Conservation (phyloP, 495 filamentous ascomycete species). For the Penicillium taxi region DNA sequence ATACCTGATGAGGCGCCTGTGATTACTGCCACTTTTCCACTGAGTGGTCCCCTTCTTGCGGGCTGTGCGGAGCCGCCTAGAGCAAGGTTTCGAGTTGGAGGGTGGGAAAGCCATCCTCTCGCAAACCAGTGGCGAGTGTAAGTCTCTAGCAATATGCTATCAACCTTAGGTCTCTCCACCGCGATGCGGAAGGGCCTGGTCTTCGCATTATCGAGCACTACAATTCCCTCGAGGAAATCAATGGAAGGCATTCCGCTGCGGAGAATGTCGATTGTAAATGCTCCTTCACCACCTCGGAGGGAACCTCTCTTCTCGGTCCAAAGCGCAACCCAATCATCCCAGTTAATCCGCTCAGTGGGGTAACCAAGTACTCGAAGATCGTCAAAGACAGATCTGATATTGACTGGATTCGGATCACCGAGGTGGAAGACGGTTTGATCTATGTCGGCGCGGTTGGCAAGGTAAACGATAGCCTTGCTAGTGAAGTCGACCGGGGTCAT, state of each 20-base stretch:
- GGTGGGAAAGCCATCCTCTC: conserved; percentile 53
- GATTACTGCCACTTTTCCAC: conserved; percentile 44
- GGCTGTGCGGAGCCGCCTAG: conserved; percentile 25
- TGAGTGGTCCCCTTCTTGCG: conserved; percentile 40
- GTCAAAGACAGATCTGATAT: conserved; percentile 48
- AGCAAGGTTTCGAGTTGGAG: conserved; percentile 38
- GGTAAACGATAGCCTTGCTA: conserved; percentile 53
- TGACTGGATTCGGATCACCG: conserved; percentile 55
- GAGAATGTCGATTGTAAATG: conserved; percentile 47
- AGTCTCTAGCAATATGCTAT: conserved; percentile 50
- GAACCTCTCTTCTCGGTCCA: conserved; percentile 54
- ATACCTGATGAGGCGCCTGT: conserved; percentile 47
- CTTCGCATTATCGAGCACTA: conserved; percentile 51
- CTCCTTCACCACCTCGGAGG: conserved; percentile 50
- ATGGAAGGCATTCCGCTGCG: conserved; percentile 58
- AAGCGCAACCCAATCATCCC: conserved; percentile 55
- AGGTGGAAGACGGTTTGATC: conserved; percentile 55
- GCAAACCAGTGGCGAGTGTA: conserved; percentile 65
- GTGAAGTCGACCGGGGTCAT: conserved; percentile 69
- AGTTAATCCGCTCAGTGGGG: conserved; percentile 46
- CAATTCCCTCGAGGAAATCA: conserved; percentile 49
- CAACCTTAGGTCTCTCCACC: conserved; percentile 54
- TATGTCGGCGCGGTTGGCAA: conserved; percentile 45
- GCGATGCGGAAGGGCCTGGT: conserved; percentile 48
- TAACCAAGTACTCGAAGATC: conserved; percentile 54